A percentile compares a stretch with the other conserved stretches of the same genome.
These are phyloP conservation scores for Desmodesmus armatus DNA, from an alignment of 139 green algal genomes.

Conservation along the genomic window DNA sequence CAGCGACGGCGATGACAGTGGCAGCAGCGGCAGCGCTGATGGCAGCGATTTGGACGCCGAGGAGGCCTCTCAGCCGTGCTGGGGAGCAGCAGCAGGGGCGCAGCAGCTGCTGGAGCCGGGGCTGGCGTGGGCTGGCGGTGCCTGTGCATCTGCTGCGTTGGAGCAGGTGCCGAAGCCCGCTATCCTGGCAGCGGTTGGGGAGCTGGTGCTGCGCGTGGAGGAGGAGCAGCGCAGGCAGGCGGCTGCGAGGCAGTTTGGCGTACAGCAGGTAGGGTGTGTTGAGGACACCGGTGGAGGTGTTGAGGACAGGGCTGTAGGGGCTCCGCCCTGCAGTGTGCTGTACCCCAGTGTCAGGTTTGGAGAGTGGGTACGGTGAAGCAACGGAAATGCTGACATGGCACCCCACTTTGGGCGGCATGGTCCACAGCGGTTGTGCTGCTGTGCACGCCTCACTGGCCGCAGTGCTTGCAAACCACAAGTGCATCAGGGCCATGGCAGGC, in stretches of 20 bases:
- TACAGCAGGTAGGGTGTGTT: slow-evolving; percentile 1
- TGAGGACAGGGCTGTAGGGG: background rate
- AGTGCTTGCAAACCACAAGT: no score
- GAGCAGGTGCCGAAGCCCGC: slow-evolving; percentile 13
- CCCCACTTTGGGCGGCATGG: no score
- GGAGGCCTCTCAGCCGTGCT: no score
- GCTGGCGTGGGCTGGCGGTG: background rate
- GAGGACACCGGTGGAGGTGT: background rate
- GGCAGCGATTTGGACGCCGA: no score
- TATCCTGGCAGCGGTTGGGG: slow-evolving; percentile 9
- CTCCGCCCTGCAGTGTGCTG: background rate
- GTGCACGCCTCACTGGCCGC: no score
- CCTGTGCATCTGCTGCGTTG: background rate
- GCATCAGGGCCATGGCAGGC: no score
- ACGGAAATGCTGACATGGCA: no score
- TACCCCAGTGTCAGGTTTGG: background rate
- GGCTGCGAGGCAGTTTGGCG: background rate
- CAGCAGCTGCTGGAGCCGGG: background rate
- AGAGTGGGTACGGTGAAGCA: no score
- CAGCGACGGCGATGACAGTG: background rate
- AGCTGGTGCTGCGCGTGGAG: slow-evolving; percentile 39
- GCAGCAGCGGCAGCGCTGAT: no score
- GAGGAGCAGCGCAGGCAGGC: slow-evolving; percentile 40
- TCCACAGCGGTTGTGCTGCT: no score
- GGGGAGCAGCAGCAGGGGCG: background rate